Base-by-base conservation (phyloP, 2,329 filamentous ascomycete genomes). In the Mycogone perniciosa region DNA sequence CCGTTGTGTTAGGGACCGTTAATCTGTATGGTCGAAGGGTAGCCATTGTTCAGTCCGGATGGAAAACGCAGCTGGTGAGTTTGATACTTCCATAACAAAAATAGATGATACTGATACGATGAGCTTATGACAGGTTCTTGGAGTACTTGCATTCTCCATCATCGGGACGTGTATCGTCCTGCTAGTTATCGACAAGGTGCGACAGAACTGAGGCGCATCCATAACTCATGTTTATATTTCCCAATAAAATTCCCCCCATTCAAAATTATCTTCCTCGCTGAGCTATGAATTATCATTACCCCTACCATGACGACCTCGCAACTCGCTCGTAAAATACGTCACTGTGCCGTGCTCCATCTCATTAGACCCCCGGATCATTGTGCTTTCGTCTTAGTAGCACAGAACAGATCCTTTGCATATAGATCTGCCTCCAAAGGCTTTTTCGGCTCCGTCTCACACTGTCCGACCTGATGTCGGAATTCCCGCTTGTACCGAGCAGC, bases 1-100 rank as follows among this genome's bases (percentile, higher is more conserved):
- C 7, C n/a, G 13, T 11, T 31, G 29, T 33, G 11, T 6, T 31
- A 81, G 78, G 83, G 60, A 85, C 82, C 0, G 72, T 97, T 27
- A 86, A 86, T 60, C 85, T 88, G 64, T 99, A 96, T 66, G 86
- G 86, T 59, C 76, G 80, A 37, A 82, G 84, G 57, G 77, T 79
- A 29, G 93, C 93, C 0, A 78, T 97, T 56, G 93, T 99, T 37
- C 93, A 99, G 72, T 87, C 84, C 31, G 93, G 93, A 1, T 93
- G 88, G 86, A 92, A 89, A 69, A 97, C 93, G 35, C 91, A 97
- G 65, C 68, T 85, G 39, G 87, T 95, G 62, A 56, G 75, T 45
- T n/a, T 42, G 26, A 11, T 7, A 39, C 27, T 4, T 13, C 13
- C 37, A 8, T n/a, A 7, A 6, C 7, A 34, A n/a, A 5, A 0